These are phyloP conservation scores for Acorus calamus DNA, from an alignment of 106 monocot genomes.

Conservation along the genomic window DNA sequence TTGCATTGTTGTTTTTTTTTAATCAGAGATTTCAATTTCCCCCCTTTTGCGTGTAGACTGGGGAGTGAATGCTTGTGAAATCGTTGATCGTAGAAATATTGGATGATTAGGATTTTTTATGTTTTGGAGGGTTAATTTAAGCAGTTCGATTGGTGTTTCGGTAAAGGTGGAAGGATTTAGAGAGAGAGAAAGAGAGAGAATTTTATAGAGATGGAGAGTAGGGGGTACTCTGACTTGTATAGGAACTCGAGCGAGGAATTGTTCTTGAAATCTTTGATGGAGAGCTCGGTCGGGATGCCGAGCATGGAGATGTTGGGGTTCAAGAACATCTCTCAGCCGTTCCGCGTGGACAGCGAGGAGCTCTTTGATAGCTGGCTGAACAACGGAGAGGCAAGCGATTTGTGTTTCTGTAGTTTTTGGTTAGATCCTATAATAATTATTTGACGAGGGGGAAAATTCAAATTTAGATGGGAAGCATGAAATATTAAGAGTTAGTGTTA, in stretches of 20 bases:
- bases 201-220: conserved; percentile 46
- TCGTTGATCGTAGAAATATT: too few species aligned
- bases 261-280: conserved; percentile 50
- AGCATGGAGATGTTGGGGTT: conserved; percentile 66
- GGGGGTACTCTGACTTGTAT: conserved; percentile 41
- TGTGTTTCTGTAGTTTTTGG: not conserved
- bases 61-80: too few species aligned
- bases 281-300: conserved; percentile 36
- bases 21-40: too few species aligned
- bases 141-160: too few species aligned
- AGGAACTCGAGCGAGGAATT: conserved; percentile 53
- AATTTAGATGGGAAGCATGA: too few species aligned
- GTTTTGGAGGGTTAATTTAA: too few species aligned
- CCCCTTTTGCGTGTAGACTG: too few species aligned
- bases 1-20: too few species aligned
- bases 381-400: conserved; percentile 52
- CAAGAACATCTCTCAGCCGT: conserved; percentile 41
- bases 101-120: too few species aligned
- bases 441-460: not conserved
- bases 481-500: too few species aligned
- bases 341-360: conserved; percentile 59
- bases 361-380: conserved; percentile 54
- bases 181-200: conserved; percentile 26
- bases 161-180: too few species aligned
- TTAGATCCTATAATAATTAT: not conserved